Conservation (phyloP, 495 filamentous ascomycete species). For the Annulohypoxylon bovei region DNA sequence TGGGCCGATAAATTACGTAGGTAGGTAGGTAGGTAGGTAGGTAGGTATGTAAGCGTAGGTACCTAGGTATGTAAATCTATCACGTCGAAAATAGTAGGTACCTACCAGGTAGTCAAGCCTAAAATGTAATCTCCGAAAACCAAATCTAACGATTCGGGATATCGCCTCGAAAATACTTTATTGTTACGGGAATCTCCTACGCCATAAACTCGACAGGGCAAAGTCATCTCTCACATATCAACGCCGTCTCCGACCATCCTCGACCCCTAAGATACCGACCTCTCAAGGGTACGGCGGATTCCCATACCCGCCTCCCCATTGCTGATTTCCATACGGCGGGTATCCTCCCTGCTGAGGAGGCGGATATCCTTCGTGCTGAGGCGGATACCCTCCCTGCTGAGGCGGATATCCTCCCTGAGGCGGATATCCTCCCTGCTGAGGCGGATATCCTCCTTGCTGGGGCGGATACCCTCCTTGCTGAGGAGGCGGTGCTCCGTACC, state of each 20-base stretch:
- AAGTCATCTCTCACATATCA: background rate
- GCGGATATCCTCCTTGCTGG: constrained; percentile 25
- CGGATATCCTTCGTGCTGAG: constrained; percentile 37
- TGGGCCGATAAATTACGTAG: too few species aligned
- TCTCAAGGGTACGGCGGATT: constrained; percentile 30
- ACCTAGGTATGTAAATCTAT: too few species aligned
- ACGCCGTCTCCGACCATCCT: constrained; percentile 7
- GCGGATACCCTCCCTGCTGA: constrained; percentile 29
- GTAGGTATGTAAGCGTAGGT: too few species aligned
- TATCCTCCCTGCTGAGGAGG: constrained; percentile 20
- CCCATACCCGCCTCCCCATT: constrained; percentile 39
- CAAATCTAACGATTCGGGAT: background rate
- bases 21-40: too few species aligned
- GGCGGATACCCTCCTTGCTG: constrained; percentile 23
- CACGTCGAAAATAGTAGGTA: background rate
- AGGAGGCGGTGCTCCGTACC: constrained; percentile 37
- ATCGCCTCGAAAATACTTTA: background rate
- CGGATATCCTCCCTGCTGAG: constrained; percentile 37
- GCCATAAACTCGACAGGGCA: background rate
- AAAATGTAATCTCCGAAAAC: background rate
- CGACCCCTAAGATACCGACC: background rate
- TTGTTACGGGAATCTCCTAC: constrained; percentile 17
- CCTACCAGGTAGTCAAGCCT: background rate
- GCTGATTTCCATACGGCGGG: constrained; percentile 40
- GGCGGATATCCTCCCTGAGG: constrained; percentile 19